Base-by-base conservation (phyloP, 441 rosid species). In the Populus hybrid region DNA sequence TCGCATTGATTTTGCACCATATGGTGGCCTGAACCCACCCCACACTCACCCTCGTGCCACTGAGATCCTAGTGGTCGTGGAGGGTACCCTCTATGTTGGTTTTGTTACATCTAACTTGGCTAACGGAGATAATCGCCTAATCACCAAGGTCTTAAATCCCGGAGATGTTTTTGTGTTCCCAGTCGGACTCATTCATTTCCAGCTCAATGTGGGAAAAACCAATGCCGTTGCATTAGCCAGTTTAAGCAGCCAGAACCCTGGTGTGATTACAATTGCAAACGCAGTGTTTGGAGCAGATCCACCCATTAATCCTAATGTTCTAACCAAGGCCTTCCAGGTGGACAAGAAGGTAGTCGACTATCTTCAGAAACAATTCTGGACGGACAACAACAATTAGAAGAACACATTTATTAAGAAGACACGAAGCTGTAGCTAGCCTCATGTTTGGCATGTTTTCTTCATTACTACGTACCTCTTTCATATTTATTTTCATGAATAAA, bases 91-190 rank as follows among this genome's bases (percentile, higher is more conserved):
- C n/a, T 54, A 54, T 18, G 61, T 54, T 54, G 61, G 61, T 54
- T 54, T 54, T 54, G 61, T 54, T 2, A 54, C 61, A 18, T 54
- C 61, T 18, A 54, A 54, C 61, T 8, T 38, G 10, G 42, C 42
- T 10, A 38, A 38, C 42, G 8, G n/a, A 4, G 61, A 54, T 16
- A 54, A 54, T 54, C 61, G 61, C 61, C 61, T 14, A 14, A n/a
- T 83, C 77, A 28, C 74, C 59, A 85, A 81, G 78, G 68, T 76
- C 14, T 76, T 89, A 1, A 28, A 82, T 5, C 54, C 74, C 0
- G 88, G 87, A 18, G 88, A 88, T 59, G 85, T 84, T 5, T 84
- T 84, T 74, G 85, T 83, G 32, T 85, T 88, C 18, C 87, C 87
- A 18, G 38, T 35, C 8, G 8, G 40, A 36, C 40, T 36, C 40